Conservation (phyloP, 108 stramenopile genomes). For the Nitzschia inconspicua region DNA sequence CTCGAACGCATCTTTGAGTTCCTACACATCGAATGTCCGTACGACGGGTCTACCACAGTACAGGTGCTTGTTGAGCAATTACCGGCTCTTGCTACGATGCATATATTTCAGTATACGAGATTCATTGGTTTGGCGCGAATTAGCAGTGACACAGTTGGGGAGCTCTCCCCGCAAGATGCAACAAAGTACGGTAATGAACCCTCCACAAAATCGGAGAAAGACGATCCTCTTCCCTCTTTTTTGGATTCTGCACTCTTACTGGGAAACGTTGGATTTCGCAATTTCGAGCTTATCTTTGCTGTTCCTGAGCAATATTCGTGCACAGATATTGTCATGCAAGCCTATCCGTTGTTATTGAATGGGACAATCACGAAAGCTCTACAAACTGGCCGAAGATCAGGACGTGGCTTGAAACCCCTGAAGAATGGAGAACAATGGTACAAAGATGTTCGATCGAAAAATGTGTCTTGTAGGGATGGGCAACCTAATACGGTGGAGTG, state of each 20-base stretch:
- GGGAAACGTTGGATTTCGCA: background rate
- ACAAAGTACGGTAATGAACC: background rate
- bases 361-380: slow-evolving; percentile 11
- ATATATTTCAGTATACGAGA: background rate
- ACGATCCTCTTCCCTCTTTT: background rate
- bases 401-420: slow-evolving; percentile 14
- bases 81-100: slow-evolving; percentile 2
- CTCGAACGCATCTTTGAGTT: slow-evolving; percentile 28
- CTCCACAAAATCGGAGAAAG: background rate
- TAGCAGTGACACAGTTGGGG: too few relatives aligned
- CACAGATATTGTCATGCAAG: background rate
- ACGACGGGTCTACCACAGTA: slow-evolving; percentile 14
- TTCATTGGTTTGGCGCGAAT: slow-evolving; percentile 10
- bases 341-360: slow-evolving; percentile 14
- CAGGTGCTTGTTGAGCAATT: slow-evolving; percentile 19
- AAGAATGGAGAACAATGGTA: slow-evolving; percentile 16
- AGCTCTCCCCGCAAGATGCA: background rate
- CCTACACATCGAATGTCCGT: slow-evolving; percentile 20
- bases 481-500: too few relatives aligned
- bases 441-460: too few relatives aligned
- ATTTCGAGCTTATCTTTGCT: slow-evolving; percentile 9
- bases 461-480: too few relatives aligned
- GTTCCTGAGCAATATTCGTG: background rate
- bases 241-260: background rate
- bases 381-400: background rate